Base-by-base conservation (phyloP, 2,329 filamentous ascomycete genomes). In the Colletotrichum theobromicola region DNA sequence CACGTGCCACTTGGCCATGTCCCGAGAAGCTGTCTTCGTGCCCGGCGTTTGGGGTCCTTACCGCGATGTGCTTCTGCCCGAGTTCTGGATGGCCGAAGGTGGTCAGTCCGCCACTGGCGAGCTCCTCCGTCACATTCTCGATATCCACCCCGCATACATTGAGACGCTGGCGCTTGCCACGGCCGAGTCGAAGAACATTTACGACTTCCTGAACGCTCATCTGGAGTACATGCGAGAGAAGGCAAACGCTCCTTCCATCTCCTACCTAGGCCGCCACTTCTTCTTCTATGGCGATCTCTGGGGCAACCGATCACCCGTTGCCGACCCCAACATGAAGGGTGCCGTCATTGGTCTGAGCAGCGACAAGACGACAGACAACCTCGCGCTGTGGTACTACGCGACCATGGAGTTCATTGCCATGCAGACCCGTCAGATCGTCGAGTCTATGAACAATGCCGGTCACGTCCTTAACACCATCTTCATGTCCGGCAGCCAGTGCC, bases 231-330 rank as follows among this genome's bases (percentile, higher is more conserved):
- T 98, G 88, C 90, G 90, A 28, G 90, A 93, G 79, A 92, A 92
- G 79, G 85, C 87, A 28, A 87, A 89, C 3, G 95, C 95, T 4
- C 96, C 96, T 0, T 92, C 91, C 67, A 90, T 98, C 76, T 93
- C 95, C 21, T 97, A 96, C 84, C 89, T 99, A 3, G 95, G 93
- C 15, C 94, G 96, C 10, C 96, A 99, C 84, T 94, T 98, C 87
- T 99, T 99, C 91, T 97, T 99, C 88, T 99, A 99, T 83, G 97
- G 97, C 77, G 97, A 99, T 82, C 89, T 98, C 5, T 98, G 97
- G 90, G 97, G 97, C 75, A 99, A 99, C 87, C 93, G 97, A 53
- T 98, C 95, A 24, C 97, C 97, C 2, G 91, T 99, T 72, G 96
- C 97, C 5, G 96, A 99, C 81, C 89, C 96, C 30, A 94, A 92